Base-by-base conservation (phyloP, 2,329 filamentous ascomycete species). In the Penicillium sp. region DNA sequence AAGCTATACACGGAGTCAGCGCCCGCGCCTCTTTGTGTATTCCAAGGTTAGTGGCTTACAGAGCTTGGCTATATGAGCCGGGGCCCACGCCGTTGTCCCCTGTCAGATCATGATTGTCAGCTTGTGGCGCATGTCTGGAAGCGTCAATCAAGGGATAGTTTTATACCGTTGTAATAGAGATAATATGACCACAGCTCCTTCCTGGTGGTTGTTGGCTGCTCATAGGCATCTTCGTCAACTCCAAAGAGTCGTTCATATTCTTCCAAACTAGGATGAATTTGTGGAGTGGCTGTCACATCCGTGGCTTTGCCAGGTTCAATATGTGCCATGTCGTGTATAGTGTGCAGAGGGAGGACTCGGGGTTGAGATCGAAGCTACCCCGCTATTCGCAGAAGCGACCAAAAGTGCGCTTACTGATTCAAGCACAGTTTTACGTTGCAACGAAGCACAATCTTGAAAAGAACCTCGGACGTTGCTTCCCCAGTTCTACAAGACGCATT, bases 171-270 rank as follows among this genome's bases (percentile, higher is more conserved):
- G 54, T 74, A 77, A 53, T 77, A 77, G 11, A 76, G 69, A 54
- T 77, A 77, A 46, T 77, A 77, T 5, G 74, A 72, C 74, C 73
- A 77, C 4, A 77, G 57, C 48, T 77, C 75, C 54, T 66, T 73
- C 16, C 68, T 67, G 3, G 71, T 74, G 5, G 73, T 77, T 14
- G 73, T 74, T 7, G 74, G 73, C 46, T 75, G 71, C 7, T 70
- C 64, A 50, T 68, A 69, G 2, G 66, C 59, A 49, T 72, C 66
- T 50, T 73, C 72, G 45, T 73, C 69, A 3, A 69, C 64, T 4
- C 69, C 68, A 43, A 75, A 75, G 3, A 77, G 57, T 38, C 64
- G 66, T 39, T 75, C 69, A 53, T 71, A 73, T 46, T 68, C 67
- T 39, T 59, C 59, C 7, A 65, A 47, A 1, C 66, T 69, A 3